Evolutionary conservation across 2,329 filamentous ascomycete species (phyloP).

Genomic region (Colletotrichum chlorophyti): DNA sequence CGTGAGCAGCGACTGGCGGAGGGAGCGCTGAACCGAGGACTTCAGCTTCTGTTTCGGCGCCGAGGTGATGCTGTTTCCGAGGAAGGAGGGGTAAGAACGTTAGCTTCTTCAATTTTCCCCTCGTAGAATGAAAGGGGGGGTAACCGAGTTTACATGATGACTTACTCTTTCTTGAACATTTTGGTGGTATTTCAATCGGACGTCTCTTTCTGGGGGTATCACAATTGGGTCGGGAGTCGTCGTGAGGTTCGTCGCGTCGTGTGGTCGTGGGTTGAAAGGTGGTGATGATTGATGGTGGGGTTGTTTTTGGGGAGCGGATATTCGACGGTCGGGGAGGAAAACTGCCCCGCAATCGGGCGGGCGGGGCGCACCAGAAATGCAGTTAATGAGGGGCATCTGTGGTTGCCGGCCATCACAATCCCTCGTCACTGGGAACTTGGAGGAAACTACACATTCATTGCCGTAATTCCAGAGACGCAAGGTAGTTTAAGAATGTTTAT

Average conservation of each 20-base stretch:
- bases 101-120: slow-evolving; percentile 23
- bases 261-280: slow-evolving; percentile 13
- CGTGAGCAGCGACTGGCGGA: slow-evolving; percentile 82
- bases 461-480: not conserved
- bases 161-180: slow-evolving; percentile 96
- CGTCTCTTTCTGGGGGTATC: not conserved
- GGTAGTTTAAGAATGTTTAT: not conserved
- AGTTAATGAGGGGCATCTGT: slow-evolving; percentile 22
- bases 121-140: not conserved
- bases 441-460: not conserved
- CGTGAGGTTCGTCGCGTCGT: slow-evolving; percentile 23
- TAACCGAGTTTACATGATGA: no score
- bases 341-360: slow-evolving; percentile 31
- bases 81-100: slow-evolving; percentile 31
- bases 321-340: slow-evolving; percentile 31
- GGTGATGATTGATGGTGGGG: slow-evolving; percentile 20
- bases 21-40: slow-evolving; percentile 87
- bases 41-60: slow-evolving; percentile 95
- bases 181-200: slow-evolving; percentile 39
- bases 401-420: slow-evolving; percentile 2
- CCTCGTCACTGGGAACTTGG: slow-evolving; percentile 5
- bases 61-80: slow-evolving; percentile 71
- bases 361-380: slow-evolving; percentile 35
- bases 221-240: slow-evolving; percentile 11
- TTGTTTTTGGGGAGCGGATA: slow-evolving; percentile 25